A percentile compares a stretch with the other conserved stretches of the same genome.
phyloP scores from a whole-genome alignment of 208 protist genomes.

The Acanthamoeba sp. region DNA sequence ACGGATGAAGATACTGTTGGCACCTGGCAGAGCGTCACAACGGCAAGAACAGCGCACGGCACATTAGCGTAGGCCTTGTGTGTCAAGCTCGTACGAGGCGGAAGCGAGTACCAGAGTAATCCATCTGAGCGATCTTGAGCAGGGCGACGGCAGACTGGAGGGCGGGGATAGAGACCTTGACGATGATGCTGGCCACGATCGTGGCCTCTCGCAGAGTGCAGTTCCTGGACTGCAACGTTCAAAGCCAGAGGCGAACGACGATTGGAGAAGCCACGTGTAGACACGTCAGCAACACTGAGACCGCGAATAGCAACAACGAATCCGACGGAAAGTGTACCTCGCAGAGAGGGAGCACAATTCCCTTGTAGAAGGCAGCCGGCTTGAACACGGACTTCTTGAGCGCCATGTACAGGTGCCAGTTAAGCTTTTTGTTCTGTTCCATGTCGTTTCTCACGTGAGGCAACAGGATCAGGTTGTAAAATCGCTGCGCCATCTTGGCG shows the following conservation, averaged over 20 bases:
- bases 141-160: conserved; percentile 95
- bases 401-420: conserved; percentile 98
- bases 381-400: conserved; percentile 98
- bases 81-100: not conserved
- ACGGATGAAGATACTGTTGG: conserved; percentile 95
- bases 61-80: not conserved
- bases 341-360: conserved; percentile 98
- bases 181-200: conserved; percentile 95
- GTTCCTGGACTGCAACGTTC: conserved; percentile 85
- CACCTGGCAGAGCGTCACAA: conserved; percentile 9
- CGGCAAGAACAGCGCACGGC: too few relatives aligned
- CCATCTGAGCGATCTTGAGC: conserved; percentile 95
- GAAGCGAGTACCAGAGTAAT: conserved; percentile 89
- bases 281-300: conserved; percentile 65
- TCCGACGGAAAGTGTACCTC: conserved; percentile 84
- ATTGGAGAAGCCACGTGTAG: too few relatives aligned
- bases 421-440: conserved; percentile 93
- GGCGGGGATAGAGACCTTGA: conserved; percentile 90
- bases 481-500: conserved; percentile 96
- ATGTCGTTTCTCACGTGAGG: conserved; percentile 95
- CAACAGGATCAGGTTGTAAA: conserved; percentile 98
- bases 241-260: too few relatives aligned
- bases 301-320: not conserved
- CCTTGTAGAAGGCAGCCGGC: conserved; percentile 99
- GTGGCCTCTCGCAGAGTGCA: conserved; percentile 96